A percentile compares a stretch with the other conserved stretches of the same genome.
phyloP scores from a whole-genome alignment of 495 filamentous ascomycete genomes.

The Xylaria flabelliformis region DNA sequence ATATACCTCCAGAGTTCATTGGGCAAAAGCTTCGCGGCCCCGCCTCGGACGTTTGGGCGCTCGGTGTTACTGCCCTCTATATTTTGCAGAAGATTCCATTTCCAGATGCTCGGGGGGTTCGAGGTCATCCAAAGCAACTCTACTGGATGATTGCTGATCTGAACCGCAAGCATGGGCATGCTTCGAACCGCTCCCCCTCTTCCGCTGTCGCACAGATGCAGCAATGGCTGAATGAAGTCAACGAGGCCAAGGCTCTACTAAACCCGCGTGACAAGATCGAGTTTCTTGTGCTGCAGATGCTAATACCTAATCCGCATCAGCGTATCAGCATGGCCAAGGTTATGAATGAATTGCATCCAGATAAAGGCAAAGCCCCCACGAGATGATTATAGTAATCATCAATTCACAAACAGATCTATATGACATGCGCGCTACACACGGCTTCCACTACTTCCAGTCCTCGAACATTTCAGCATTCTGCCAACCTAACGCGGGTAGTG shows the following conservation, averaged over 20 bases:
- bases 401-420: not conserved
- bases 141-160: slow-evolving; percentile 57
- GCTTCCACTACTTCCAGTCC: not conserved
- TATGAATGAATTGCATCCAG: slow-evolving; percentile 43
- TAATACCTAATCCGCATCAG: slow-evolving; percentile 50
- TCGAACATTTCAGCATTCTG: not conserved
- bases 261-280: slow-evolving; percentile 49
- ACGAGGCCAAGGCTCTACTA: slow-evolving; percentile 44
- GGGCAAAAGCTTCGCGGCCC: slow-evolving; percentile 52
- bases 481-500: not conserved
- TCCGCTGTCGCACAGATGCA: slow-evolving; percentile 51
- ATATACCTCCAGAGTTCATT: slow-evolving; percentile 59
- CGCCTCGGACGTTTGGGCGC: slow-evolving; percentile 56
- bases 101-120: slow-evolving; percentile 51
- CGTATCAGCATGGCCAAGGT: slow-evolving; percentile 52
- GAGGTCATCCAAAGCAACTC: slow-evolving; percentile 49
- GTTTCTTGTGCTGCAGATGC: slow-evolving; percentile 51
- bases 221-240: slow-evolving; percentile 53
- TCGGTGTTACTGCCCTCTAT: slow-evolving; percentile 59
- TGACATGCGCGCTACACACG: not conserved
- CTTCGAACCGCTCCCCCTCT: slow-evolving; percentile 32
- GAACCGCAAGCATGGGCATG: slow-evolving; percentile 35
- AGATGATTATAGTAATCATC: not conserved
- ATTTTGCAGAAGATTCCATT: slow-evolving; percentile 54
- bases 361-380: slow-evolving; percentile 27